Evolutionary conservation across 1,284 basidiomycete genomes (phyloP), one percentile per base, ranked within the genome.

Genomic region (Agroathelia rolfsii): DNA sequence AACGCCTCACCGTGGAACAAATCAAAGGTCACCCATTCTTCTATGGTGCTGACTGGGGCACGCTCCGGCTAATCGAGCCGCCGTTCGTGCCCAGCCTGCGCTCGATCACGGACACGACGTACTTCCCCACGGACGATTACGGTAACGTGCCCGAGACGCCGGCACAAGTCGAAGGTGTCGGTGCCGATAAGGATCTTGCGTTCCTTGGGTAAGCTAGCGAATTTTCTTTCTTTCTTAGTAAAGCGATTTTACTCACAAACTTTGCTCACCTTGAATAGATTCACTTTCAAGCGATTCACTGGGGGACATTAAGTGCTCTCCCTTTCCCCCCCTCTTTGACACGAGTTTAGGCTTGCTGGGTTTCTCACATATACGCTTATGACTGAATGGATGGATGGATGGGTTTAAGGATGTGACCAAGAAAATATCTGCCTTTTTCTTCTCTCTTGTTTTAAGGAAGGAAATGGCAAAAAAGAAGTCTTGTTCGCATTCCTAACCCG

Each of bases 61-160:
- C 79, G 3, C 81, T 98, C 51, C 78, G 93, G 22, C 75, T 86
- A 42, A 96, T 97, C 41, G 88, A 94, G 45, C 89, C 92, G 16
- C 94, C 94, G 1, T 97, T 96, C 53, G 87, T 97, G 14, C 94
- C 94, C 3, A 86, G 83, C 40, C 67, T 98, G 30, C 82, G 84
- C 43, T 90, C 85, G 19, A 83, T 89, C 50, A 95, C 90, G 14
- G 93, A 96, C 52, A 96, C 92, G 2, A 87, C 81, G 6, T 96
- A 96, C 63, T 97, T 96, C 78, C 93, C 93, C 1, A 93, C 88
- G 14, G 93, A 97, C 45, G 94, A 97, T 53, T 76, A 95, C 37
- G 81, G 85, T 41, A 81, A 90, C 49, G 76, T 87, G 9, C 68
- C 77, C 2, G 76, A 90, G 39, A 76, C 85, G 42, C 66, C 83